phyloP scores from a whole-genome alignment of 805 yeast species.

The Wickerhamomyces rabaulensis region DNA sequence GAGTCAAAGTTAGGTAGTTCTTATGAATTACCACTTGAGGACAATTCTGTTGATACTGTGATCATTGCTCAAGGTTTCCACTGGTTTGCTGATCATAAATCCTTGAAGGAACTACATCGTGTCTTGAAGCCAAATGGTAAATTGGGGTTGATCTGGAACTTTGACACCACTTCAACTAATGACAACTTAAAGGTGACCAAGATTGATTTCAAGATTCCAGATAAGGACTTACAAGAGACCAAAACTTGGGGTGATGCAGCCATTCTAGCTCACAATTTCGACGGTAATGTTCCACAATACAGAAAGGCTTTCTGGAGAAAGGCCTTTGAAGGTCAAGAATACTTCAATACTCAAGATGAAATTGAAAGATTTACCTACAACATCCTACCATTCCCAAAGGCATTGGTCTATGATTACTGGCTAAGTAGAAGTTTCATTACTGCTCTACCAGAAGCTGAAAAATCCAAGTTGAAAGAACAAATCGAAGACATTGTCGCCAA shows the following conservation, averaged over 20 bases:
- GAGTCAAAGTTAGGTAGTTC: conserved; percentile 35
- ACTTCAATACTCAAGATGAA: conserved; percentile 29
- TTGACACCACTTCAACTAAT: conserved; percentile 29
- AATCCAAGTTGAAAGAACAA: conserved; percentile 25
- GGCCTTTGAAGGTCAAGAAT: conserved; percentile 27
- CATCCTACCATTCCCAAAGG: conserved; percentile 27
- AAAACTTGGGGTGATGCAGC: conserved; percentile 15
- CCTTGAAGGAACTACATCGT: conserved; percentile 45
- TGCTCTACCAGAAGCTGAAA: conserved; percentile 32
- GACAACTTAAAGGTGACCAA: conserved; percentile 8
- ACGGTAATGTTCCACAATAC: conserved; percentile 50
- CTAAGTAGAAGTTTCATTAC: conserved; percentile 51
- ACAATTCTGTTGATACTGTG: conserved; percentile 41
- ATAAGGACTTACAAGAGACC: conserved; percentile 6
- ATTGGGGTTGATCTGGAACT: conserved; percentile 58
- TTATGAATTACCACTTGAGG: conserved; percentile 41
- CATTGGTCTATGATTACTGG: conserved; percentile 45
- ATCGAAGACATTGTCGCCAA: conserved; percentile 27
- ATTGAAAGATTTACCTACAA: conserved; percentile 30
- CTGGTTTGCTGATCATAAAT: conserved; percentile 52
- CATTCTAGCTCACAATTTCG: conserved; percentile 24
- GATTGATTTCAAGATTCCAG: conserved; percentile 3
- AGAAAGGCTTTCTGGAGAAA: conserved; percentile 43
- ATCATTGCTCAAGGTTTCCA: conserved; percentile 60
- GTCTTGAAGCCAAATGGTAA: conserved; percentile 46